Percentiles rank a stretch among this genome's conserved stretches.
Conservation (phyloP, 23 red algal species). For the Pyropia yezoensis region DNA sequence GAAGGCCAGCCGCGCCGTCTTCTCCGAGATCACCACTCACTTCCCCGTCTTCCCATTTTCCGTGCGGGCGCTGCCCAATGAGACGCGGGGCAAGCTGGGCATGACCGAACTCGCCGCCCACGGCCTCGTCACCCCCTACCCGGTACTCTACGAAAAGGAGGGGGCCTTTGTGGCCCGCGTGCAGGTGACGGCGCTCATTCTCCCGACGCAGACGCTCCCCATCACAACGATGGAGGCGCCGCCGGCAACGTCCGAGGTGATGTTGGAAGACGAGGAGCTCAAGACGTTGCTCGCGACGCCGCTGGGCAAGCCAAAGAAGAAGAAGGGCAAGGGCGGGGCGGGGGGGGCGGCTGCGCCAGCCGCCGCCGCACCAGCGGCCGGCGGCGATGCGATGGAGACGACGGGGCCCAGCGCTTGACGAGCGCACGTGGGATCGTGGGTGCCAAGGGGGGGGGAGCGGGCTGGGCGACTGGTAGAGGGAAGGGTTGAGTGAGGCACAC, state of each 20-base stretch:
- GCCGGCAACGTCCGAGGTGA: slow-evolving; percentile 21
- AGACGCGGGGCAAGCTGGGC: slow-evolving; percentile 66
- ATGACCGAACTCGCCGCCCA: slow-evolving; percentile 90
- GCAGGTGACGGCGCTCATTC: slow-evolving; percentile 78
- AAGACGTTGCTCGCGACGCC: slow-evolving; percentile 49
- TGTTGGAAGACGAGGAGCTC: slow-evolving; percentile 51
- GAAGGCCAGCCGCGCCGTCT: slow-evolving; percentile 71
- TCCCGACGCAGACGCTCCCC: slow-evolving; percentile 65
- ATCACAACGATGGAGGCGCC: slow-evolving; percentile 55
- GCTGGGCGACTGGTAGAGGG: no score
- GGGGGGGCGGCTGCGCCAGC: neutral
- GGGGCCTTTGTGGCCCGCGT: slow-evolving; percentile 63
- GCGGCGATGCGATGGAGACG: no score
- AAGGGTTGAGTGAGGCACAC: no score
- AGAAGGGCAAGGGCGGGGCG: slow-evolving; percentile 69
- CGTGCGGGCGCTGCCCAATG: slow-evolving; percentile 66
- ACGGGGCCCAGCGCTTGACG: no score
- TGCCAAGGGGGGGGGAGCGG: no score
- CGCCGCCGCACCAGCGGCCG: no score
- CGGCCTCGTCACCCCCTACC: slow-evolving; percentile 81
- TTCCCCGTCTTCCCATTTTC: slow-evolving; percentile 85
- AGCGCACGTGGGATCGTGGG: no score
- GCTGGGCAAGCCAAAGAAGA: slow-evolving; percentile 66
- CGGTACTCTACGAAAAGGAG: slow-evolving; percentile 98
- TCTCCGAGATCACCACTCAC: slow-evolving; percentile 77